Percentiles rank a stretch among this genome's conserved stretches.
phyloP scores from a whole-genome alignment of 1,284 basidiomycete genomes.

The Fomitopsis betulina region DNA sequence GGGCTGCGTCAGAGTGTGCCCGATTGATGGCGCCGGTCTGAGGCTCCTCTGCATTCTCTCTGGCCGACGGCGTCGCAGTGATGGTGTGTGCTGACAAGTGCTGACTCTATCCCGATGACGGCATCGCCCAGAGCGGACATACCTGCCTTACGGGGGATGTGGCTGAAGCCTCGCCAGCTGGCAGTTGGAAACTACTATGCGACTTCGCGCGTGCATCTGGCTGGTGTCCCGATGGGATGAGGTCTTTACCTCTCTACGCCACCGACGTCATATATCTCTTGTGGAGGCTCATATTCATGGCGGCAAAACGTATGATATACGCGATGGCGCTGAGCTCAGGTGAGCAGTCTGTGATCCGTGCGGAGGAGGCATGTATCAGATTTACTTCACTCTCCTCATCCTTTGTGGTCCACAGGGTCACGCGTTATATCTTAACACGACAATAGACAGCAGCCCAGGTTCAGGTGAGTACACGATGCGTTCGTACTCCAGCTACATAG shows the following conservation, averaged over 20 bases:
- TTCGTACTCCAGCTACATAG: background rate
- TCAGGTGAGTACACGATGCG: background rate
- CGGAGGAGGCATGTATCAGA: background rate
- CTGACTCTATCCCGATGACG: background rate
- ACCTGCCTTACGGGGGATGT: background rate
- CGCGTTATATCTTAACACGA: background rate
- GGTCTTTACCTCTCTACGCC: background rate
- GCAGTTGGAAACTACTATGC: no score
- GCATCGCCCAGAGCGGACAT: background rate
- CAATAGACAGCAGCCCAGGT: background rate
- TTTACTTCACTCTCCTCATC: background rate
- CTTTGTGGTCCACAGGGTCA: no score
- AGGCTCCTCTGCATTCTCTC: background rate
- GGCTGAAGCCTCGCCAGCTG: background rate
- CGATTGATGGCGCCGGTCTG: background rate
- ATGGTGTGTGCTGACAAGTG: no score
- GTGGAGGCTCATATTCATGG: background rate
- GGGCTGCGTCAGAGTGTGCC: background rate
- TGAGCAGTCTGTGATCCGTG: background rate
- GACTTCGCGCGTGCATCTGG: background rate
- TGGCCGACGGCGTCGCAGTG: background rate
- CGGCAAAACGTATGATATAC: background rate
- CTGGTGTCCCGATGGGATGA: background rate
- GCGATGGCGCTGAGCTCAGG: background rate
- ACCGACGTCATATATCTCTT: background rate